phyloP scores from a whole-genome alignment of 2,329 filamentous ascomycete species.

The Phialophora tarda region DNA sequence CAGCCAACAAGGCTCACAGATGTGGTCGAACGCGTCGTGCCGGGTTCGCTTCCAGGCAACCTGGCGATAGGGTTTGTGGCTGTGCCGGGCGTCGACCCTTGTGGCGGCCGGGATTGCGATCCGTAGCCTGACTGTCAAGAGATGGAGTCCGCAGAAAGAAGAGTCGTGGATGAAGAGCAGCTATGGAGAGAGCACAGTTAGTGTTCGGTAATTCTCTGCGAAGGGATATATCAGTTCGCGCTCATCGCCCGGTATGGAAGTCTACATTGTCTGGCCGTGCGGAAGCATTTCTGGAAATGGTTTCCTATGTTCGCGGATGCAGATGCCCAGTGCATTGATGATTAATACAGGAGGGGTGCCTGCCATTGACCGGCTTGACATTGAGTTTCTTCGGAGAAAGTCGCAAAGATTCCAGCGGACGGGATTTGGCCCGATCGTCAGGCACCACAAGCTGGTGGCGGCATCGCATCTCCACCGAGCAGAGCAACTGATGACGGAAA shows the following conservation, averaged over 20 bases:
- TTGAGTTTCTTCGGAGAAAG: neutral
- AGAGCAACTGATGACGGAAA: neutral
- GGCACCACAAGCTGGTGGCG: neutral
- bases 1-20: neutral
- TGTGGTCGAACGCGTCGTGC: neutral
- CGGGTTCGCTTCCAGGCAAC: neutral
- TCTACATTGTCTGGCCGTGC: neutral
- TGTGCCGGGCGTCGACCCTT: neutral
- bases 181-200: neutral
- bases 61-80: neutral
- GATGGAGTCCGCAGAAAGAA: too few relatives aligned
- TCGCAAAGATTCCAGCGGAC: neutral
- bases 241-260: neutral
- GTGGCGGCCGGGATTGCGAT: neutral
- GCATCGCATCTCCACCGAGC: neutral
- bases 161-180: neutral
- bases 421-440: neutral
- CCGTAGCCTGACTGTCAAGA: too few relatives aligned
- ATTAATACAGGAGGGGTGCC: neutral
- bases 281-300: neutral
- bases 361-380: neutral
- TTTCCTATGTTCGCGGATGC: neutral
- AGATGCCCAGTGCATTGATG: neutral
- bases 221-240: too few relatives aligned
- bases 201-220: too few relatives aligned